Conservation (phyloP, 495 filamentous ascomycete genomes). For the Hypoxylon fuscum region DNA sequence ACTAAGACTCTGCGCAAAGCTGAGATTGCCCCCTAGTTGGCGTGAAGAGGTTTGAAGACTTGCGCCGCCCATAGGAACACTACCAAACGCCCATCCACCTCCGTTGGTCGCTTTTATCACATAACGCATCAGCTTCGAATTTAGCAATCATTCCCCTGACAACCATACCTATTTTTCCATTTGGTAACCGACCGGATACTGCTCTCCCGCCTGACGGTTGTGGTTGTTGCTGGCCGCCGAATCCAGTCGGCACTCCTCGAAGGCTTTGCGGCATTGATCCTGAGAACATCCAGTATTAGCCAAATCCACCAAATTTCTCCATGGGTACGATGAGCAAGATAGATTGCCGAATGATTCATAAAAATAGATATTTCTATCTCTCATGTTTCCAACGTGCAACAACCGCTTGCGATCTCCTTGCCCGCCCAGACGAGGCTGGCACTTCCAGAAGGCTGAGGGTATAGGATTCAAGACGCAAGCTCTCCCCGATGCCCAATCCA, state of each 20-base stretch:
- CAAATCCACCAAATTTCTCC: conserved; percentile 24
- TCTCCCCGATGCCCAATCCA: not conserved
- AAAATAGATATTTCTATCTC: conserved; percentile 6
- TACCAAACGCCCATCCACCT: conserved; percentile 77
- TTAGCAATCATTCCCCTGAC: conserved; percentile 17
- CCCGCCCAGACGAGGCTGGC: conserved; percentile 25
- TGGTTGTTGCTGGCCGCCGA: conserved; percentile 71
- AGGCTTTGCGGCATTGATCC: conserved; percentile 74
- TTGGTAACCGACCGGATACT: conserved; percentile 74
- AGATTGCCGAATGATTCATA: conserved; percentile 2
- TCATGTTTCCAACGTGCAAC: conserved; percentile 6
- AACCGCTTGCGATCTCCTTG: conserved; percentile 16
- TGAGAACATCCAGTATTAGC: conserved; percentile 50
- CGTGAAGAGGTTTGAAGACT: conserved; percentile 52
- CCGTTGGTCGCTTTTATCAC: conserved; percentile 65
- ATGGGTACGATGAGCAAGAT: conserved; percentile 1
- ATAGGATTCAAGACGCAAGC: not conserved
- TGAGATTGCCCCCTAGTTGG: conserved; percentile 71
- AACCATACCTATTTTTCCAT: conserved; percentile 74
- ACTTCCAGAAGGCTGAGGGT: conserved; percentile 29
- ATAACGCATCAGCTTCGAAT: conserved; percentile 45
- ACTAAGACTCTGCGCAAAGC: conserved; percentile 84
- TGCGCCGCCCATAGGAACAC: conserved; percentile 74
- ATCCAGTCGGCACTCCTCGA: conserved; percentile 72
- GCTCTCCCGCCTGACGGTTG: conserved; percentile 66